Base-by-base conservation (phyloP, 2,329 filamentous ascomycete genomes). In the Cladophialophora immunda region DNA sequence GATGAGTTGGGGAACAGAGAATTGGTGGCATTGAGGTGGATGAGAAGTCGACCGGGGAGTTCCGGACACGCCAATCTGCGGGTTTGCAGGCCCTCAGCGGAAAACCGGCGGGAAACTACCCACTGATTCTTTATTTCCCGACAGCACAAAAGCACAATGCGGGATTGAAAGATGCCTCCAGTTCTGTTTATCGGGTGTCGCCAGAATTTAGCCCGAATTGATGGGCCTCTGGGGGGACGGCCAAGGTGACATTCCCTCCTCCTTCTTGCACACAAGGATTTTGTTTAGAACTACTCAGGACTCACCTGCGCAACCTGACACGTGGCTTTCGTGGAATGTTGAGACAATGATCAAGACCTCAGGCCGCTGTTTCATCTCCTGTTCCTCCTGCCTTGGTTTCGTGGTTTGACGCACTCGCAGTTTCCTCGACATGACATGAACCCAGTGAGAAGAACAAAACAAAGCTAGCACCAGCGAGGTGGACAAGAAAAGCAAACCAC, bases 271-370 rank as follows among this genome's bases (percentile, higher is more conserved):
- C n/a, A 29, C 59, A 54, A 41, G 47, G 36, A 30, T 64, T 22
- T 58, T 36, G 36, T 64, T 36, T 50, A 58, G 52, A 36, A 38
- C 36, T 38, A 25, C 25, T 22, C 41, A 13, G 38, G 29, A 25
- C 29, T 38, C 38, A 15, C 29, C 45, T 11, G 58, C 58, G 47
- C 58, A 61, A 61, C 47, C 52, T 64, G 61, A 64, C 61, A 64
- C 61, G 54, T 64, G 61, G 47, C 61, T 45, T 41, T 30, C 32
- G 22, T 36, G 45, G 8, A 25, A 53, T 61, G 45, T 36, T 13
- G 30, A 62, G 41, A 32, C 29, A 47, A 53, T 36, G 45, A 57
- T 36, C 7, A 58, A 38, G 57, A 56, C 27, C 22, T 32, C 38
- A 50, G 32, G 19, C 60, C 34, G 54, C 29, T 29, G 22, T 41